Base-by-base conservation (phyloP, 805 yeast genomes). In the Pichia californica region DNA sequence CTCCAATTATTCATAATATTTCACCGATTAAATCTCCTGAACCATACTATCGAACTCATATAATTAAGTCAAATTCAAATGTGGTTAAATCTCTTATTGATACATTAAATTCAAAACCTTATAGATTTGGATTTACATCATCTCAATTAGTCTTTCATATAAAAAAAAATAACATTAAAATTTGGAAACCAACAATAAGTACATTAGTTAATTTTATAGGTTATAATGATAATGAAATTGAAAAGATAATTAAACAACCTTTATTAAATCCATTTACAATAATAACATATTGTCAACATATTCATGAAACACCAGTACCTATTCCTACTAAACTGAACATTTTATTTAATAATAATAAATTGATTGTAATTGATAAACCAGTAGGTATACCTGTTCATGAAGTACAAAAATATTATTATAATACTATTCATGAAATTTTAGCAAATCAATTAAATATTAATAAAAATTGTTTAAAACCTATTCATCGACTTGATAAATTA, bases 381-480 rank as follows among this genome's bases (percentile, higher is more conserved):
- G 56, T 67, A 1, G 79, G 79, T 0, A 58, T 74, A 4, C 77
- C 79, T 3, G 71, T 76, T 1, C 80, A 75, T 49, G 77, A 79
- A 0, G 66, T 73, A 3, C 71, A 72, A 16, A 63, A 57, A 33
- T 74, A 67, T 51, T 49, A 56, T 41, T 61, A 67, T 50, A 74
- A 74, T 51, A 58, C 72, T 4, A 46, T 74, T n/a, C 64, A 69
- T 4, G 75, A 70, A 52, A 67, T 73, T 4, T 40, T 73, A 31
- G 64, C 69, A 42, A 47, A 57, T 26, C 69, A 68, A 11, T 26
- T 38, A 9, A 35, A 29, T 5, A 14, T 29, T 10, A 4, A 25
- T 8, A 20, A 7, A 19, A 16, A 21, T 15, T 18, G 31, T 52
- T 43, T 56, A 5, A 52, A 52, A 15, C 62, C 73, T 4, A 67